Evolutionary conservation across 345 rosid species (phyloP), one percentile per base, ranked within the genome.

Genomic region (Euphorbia lathyris): DNA sequence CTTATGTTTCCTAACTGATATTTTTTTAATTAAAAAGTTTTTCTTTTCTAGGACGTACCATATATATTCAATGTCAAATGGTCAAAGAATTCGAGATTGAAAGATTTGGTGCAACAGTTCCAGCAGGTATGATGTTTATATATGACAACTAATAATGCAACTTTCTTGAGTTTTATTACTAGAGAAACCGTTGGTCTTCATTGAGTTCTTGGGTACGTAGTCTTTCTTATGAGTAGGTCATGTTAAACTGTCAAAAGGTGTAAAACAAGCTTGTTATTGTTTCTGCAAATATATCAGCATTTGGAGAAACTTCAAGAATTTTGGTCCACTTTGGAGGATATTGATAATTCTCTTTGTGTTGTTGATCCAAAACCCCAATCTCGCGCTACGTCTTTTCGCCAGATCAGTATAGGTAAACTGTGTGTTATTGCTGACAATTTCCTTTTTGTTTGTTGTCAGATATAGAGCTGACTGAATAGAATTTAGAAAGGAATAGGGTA

Each of bases 271-370:
- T 26, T 27, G 34, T 67, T 38, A 27, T 23, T 20, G 20, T 70
- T 67, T 3, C 62, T 7, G 53, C 23, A 20, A 38, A 47, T 36
- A 14, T 61, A 62, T 38, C 69, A 90, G 94, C 96, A 92, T 84
- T 60, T 90, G 77, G 84, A 86, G 72, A 81, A 63, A 66, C 90
- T 92, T 72, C 85, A 83, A 74, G 88, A 85, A 65, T 86, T 86
- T 72, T 92, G 95, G 95, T 85, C 88, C 66, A 80, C 86, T 66
- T 78, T 92, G 81, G 93, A 90, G 23, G 93, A 87, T 38, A 88
- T 92, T 56, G 96, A 92, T 69, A 76, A 79, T 53, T 87, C 86
- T 73, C 83, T 92, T 43, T 80, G 80, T 75, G 80, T 88, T 69
- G 84, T 86, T 71, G 79, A 78, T 77, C 55, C 58, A 45, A 81